A percentile compares a stretch with the other conserved stretches of the same genome.
Conservation (phyloP, 805 yeast genomes). For the Saturnispora zaruensis region DNA sequence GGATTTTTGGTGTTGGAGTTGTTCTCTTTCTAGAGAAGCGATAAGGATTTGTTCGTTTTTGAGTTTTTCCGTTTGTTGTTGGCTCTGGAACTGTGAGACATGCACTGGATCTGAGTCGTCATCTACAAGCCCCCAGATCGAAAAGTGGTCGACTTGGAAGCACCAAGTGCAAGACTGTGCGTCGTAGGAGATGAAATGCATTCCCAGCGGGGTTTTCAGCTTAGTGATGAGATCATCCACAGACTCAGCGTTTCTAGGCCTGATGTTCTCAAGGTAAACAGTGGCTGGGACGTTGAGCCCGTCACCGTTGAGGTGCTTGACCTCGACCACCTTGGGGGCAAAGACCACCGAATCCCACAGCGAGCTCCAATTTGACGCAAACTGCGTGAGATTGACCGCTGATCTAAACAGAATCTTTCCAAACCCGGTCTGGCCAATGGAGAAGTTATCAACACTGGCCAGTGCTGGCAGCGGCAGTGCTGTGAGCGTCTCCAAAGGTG, state of each 20-base stretch:
- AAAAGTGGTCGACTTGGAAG: conserved; percentile 81
- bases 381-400: conserved; percentile 60
- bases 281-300: conserved; percentile 76
- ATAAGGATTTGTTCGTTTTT: conserved; percentile 11
- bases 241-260: conserved; percentile 15
- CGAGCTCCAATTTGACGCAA: conserved; percentile 34
- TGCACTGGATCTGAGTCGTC: conserved; percentile 50
- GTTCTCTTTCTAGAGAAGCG: neutral
- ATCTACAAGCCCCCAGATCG: conserved; percentile 85
- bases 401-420: conserved; percentile 60
- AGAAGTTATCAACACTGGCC: conserved; percentile 49
- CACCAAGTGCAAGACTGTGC: conserved; percentile 70
- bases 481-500: conserved; percentile 44
- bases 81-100: conserved; percentile 24
- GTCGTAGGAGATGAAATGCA: conserved; percentile 73
- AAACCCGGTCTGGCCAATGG: conserved; percentile 56
- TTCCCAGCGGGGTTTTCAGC: conserved; percentile 51
- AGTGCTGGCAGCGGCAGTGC: conserved; percentile 39
- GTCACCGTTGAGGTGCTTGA: conserved; percentile 56
- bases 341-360: conserved; percentile 38
- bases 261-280: conserved; percentile 53
- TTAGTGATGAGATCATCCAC: conserved; percentile 29
- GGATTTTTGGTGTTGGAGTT: conserved; percentile 1
- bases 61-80: conserved; percentile 17
- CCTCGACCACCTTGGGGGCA: conserved; percentile 45